Evolutionary conservation across 2,329 filamentous ascomycete species (phyloP).

Genomic region (Fusarium tanahbumbuense): DNA sequence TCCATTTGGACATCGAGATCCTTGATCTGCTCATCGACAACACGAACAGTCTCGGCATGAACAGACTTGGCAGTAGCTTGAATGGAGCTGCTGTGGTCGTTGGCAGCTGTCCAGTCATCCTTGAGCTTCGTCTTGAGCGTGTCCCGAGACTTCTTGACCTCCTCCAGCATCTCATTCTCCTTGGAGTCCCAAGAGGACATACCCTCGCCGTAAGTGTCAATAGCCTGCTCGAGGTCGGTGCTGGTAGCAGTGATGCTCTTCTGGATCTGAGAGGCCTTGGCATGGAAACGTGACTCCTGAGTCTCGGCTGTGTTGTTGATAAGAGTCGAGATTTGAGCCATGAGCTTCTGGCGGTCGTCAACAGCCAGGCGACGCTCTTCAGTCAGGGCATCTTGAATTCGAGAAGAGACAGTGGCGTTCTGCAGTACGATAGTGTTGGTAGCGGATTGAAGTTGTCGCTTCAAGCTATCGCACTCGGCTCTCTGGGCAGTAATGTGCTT

Average conservation of each 20-base stretch:
- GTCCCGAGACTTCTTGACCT: constrained; percentile 79
- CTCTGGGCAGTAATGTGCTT: constrained; percentile 81
- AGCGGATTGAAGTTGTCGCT: constrained; percentile 77
- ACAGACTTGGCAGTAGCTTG: constrained; percentile 86
- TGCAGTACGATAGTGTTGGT: constrained; percentile 75
- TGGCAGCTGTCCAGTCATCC: constrained; percentile 85
- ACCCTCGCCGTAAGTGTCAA: constrained; percentile 73
- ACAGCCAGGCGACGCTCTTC: constrained; percentile 81
- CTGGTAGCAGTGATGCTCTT: constrained; percentile 73
- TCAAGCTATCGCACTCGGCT: constrained; percentile 77
- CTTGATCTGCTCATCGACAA: constrained; percentile 88
- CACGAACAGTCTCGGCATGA: constrained; percentile 88
- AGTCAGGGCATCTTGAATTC: constrained; percentile 75
- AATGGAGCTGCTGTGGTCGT: constrained; percentile 84
- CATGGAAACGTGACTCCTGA: constrained; percentile 77
- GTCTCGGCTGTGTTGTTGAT: constrained; percentile 78
- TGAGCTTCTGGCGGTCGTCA: constrained; percentile 77
- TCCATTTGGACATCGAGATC: constrained; percentile 91
- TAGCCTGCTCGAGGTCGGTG: constrained; percentile 71
- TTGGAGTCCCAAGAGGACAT: constrained; percentile 81
- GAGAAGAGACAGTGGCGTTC: constrained; percentile 73
- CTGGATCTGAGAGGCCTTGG: constrained; percentile 71
- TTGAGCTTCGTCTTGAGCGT: constrained; percentile 84
- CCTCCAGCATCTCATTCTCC: constrained; percentile 75
- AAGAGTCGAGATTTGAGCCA: constrained; percentile 81